Evolutionary conservation across 805 yeast genomes (phyloP).

Genomic region (Starmerella cellae): DNA sequence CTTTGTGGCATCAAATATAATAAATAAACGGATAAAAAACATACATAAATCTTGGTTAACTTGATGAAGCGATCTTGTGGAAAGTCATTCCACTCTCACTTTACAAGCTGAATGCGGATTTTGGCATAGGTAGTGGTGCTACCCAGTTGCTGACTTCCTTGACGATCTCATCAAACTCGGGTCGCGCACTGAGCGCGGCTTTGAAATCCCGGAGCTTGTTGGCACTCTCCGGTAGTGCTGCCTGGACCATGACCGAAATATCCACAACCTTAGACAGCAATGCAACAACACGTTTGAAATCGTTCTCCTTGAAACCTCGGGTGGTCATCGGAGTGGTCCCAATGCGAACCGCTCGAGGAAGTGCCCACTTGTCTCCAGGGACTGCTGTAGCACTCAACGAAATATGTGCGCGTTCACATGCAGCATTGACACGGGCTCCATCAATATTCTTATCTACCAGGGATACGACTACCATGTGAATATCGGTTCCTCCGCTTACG

Average conservation of each 20-base stretch:
- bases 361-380: slow-evolving; percentile 93
- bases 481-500: slow-evolving; percentile 92
- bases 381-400: slow-evolving; percentile 94
- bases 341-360: slow-evolving; percentile 92
- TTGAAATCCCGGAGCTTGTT: slow-evolving; percentile 93
- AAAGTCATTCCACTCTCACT: too few relatives aligned
- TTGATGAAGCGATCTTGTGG: too few relatives aligned
- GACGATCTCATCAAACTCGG: slow-evolving; percentile 21
- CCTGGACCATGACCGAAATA: slow-evolving; percentile 63
- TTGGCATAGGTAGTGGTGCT: slow-evolving; percentile 4
- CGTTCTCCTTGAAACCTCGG: slow-evolving; percentile 82
- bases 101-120: neutral
- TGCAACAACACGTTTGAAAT: slow-evolving; percentile 63
- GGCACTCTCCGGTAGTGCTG: slow-evolving; percentile 73
- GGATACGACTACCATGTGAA: slow-evolving; percentile 87
- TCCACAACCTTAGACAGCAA: slow-evolving; percentile 68
- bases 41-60: too few relatives aligned
- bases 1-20: too few relatives aligned
- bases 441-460: slow-evolving; percentile 70
- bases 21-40: too few relatives aligned
- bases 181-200: slow-evolving; percentile 43
- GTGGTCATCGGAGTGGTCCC: slow-evolving; percentile 99
- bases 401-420: slow-evolving; percentile 85
- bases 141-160: slow-evolving; percentile 21
- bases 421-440: slow-evolving; percentile 92